Conservation (phyloP, 805 yeast genomes). For the Myxozyma monticola region DNA sequence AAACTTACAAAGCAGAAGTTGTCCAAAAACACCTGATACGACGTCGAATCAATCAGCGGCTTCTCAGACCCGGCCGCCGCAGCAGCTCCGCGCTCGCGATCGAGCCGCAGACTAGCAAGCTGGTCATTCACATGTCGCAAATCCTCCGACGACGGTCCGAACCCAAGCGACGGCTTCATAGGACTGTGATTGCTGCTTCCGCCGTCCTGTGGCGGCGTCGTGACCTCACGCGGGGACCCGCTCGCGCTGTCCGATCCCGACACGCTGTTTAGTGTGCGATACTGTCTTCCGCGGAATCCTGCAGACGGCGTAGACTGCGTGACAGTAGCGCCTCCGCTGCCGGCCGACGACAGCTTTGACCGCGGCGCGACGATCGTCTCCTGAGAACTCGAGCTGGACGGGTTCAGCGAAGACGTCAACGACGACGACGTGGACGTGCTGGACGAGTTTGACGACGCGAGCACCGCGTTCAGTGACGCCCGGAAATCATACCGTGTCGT, state of each 20-base stretch:
- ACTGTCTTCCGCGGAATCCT: conserved; percentile 8
- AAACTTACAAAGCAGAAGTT: conserved; percentile 42
- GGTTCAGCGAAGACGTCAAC: not conserved
- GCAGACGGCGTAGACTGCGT: not conserved
- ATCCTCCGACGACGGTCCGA: conserved; percentile 28
- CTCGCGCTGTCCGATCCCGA: not conserved
- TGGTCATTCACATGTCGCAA: conserved; percentile 26
- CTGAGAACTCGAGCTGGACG: not conserved
- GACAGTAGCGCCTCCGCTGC: not conserved
- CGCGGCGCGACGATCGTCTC: conserved; percentile 4
- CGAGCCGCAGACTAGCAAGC: conserved; percentile 19
- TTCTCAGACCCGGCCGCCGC: conserved; percentile 13
- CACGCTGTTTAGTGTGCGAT: conserved; percentile 2
- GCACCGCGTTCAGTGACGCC: conserved; percentile 31
- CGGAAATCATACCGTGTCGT: conserved; percentile 38
- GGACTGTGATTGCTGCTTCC: not conserved
- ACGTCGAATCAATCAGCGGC: conserved; percentile 39
- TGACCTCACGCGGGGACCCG: not conserved
- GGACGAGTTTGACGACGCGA: conserved; percentile 13
- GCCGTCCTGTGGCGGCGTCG: conserved; percentile 1
- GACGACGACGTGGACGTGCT: conserved; percentile 4
- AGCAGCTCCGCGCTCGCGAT: conserved; percentile 4
- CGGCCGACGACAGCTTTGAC: too few species aligned
- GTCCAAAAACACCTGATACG: conserved; percentile 43
- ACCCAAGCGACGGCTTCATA: conserved; percentile 3